phyloP scores from a whole-genome alignment of 2,329 filamentous ascomycete species.

The Cucurbitaria berberidis region DNA sequence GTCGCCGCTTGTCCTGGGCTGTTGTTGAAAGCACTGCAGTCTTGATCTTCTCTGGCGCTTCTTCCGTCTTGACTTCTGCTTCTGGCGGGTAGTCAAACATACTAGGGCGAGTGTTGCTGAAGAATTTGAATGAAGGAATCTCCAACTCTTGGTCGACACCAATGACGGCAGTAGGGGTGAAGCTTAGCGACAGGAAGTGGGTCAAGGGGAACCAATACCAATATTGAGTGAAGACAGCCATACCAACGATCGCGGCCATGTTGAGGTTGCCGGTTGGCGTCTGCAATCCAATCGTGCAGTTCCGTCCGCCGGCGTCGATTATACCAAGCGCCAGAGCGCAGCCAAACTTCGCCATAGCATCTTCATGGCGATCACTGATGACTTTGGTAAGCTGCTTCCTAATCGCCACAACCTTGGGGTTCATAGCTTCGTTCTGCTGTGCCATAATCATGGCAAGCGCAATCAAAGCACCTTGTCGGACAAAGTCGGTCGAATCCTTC shows the following conservation, averaged over 20 bases:
- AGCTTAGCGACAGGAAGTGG: conserved; percentile 94
- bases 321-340: conserved; percentile 93
- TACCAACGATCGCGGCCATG: conserved; percentile 97
- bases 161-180: conserved; percentile 96
- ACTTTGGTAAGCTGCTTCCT: conserved; percentile 95
- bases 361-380: conserved; percentile 91
- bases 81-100: conserved; percentile 98
- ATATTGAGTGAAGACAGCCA: conserved; percentile 98
- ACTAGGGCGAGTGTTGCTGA: conserved; percentile 92
- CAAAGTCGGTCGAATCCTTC: conserved; percentile 98
- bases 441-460: conserved; percentile 97
- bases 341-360: conserved; percentile 99
- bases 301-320: conserved; percentile 95
- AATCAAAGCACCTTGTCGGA: conserved; percentile 94
- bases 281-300: conserved; percentile 97
- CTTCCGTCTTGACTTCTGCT: conserved; percentile 92
- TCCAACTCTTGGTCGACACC: conserved; percentile 93
- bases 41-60: conserved; percentile 90
- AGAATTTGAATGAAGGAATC: conserved; percentile 92
- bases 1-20: conserved; percentile 92
- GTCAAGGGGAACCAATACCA: conserved; percentile 99
- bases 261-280: conserved; percentile 98
- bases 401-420: conserved; percentile 90
- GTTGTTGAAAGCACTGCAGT: conserved; percentile 96
- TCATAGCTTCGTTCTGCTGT: conserved; percentile 99